Percentiles rank a stretch among this genome's conserved stretches.
Conservation (phyloP, 2,329 filamentous ascomycete genomes). For the Pochonia chlamydosporia region DNA sequence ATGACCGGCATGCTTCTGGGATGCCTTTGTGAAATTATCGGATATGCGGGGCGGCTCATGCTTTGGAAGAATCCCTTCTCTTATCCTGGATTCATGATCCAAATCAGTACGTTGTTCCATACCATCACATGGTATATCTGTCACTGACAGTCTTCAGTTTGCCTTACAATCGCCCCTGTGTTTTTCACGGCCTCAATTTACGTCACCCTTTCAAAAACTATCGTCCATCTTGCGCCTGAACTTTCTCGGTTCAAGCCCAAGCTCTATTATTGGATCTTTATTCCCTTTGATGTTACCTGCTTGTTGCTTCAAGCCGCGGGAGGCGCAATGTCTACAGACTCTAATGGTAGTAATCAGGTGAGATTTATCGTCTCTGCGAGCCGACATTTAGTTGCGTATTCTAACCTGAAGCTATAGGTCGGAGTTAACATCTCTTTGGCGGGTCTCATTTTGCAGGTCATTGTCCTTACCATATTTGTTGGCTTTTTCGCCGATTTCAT, state of each 20-base stretch:
- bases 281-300: background rate
- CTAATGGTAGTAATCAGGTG: background rate
- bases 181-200: constrained; percentile 19
- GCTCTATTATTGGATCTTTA: background rate
- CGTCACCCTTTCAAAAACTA: constrained; percentile 16
- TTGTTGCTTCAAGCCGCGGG: background rate
- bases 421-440: constrained; percentile 36
- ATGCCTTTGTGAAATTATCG: constrained; percentile 50
- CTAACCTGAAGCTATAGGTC: no score
- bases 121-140: background rate
- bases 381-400: no score
- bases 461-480: constrained; percentile 48
- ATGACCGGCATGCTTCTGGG: constrained; percentile 45
- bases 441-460: constrained; percentile 54
- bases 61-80: constrained; percentile 51
- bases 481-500: constrained; percentile 43
- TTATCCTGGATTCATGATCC: constrained; percentile 55
- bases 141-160: background rate
- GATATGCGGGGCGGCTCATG: constrained; percentile 54
- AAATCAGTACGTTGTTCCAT: constrained; percentile 39
- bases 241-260: background rate
- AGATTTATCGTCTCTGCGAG: background rate
- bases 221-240: constrained; percentile 13
- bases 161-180: constrained; percentile 18
- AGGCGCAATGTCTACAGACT: background rate